Conservation (phyloP, 2,329 filamentous ascomycete genomes). For the Polychaeton citri region DNA sequence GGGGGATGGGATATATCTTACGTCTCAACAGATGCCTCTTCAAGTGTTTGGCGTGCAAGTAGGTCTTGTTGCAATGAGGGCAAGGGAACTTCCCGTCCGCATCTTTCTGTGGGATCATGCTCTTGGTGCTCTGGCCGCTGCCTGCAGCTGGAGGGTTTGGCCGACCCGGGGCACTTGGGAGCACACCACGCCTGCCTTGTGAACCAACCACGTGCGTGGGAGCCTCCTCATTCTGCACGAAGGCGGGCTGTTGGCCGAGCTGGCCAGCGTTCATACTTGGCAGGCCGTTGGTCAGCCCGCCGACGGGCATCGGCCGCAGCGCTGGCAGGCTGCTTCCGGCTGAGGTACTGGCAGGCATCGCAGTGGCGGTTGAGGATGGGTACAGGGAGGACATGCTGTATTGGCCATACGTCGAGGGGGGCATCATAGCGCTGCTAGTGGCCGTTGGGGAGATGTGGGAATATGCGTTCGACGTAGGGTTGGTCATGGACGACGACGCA, state of each 20-base stretch:
- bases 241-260: conserved; percentile 20
- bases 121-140: conserved; percentile 48
- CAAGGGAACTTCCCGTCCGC: conserved; percentile 97
- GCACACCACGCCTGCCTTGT: conserved; percentile 78
- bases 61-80: conserved; percentile 96
- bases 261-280: conserved; percentile 22
- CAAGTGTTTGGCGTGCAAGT: conserved; percentile 90
- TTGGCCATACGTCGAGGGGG: conserved; percentile 17
- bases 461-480: conserved; percentile 14
- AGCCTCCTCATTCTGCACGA: conserved; percentile 27
- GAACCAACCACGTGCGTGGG: conserved; percentile 90
- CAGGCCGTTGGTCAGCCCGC: conserved; percentile 24
- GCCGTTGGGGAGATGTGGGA: conserved; percentile 15
- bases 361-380: conserved; percentile 18
- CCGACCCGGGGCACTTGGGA: conserved; percentile 79
- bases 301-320: conserved; percentile 27
- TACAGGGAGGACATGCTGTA: conserved; percentile 18
- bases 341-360: conserved; percentile 12
- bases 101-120: conserved; percentile 83
- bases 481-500: conserved; percentile 16
- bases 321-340: conserved; percentile 22
- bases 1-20: conserved; percentile 43
- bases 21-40: conserved; percentile 92
- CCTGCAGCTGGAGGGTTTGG: conserved; percentile 63
- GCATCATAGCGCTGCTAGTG: conserved; percentile 19